phyloP scores from a whole-genome alignment of 345 rosid genomes.

The Salix suchowensis region DNA sequence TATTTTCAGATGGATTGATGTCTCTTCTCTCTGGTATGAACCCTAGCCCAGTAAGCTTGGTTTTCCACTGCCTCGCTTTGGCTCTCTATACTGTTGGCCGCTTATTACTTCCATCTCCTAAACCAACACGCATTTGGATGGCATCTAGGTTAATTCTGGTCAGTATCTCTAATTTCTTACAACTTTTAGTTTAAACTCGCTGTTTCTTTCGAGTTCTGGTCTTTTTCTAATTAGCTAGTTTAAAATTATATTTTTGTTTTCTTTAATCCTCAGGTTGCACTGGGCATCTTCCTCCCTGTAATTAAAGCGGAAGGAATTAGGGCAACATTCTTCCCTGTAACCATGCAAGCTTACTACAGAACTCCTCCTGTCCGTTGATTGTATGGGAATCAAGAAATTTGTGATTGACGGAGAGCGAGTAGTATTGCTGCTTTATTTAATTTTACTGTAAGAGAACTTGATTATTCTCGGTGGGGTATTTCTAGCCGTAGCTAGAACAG shows the following conservation, averaged over 20 bases:
- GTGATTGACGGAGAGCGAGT: too few species aligned
- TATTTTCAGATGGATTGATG: constrained; percentile 37
- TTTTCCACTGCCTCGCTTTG: constrained; percentile 43
- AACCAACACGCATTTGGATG: constrained; percentile 42
- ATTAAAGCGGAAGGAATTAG: constrained; percentile 1
- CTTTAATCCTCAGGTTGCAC: neutral
- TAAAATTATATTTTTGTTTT: neutral
- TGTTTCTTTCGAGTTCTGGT: too few species aligned
- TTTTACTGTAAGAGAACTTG: neutral
- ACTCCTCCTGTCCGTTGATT: neutral
- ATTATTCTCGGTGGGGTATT: too few species aligned
- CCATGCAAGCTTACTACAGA: neutral
- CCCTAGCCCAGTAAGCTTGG: constrained; percentile 40
- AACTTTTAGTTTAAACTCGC: too few species aligned
- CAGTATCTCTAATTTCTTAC: neutral
- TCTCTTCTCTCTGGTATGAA: constrained; percentile 44
- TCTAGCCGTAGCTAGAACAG: too few species aligned
- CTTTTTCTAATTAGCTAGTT: too few species aligned
- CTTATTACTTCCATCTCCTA: constrained; percentile 44
- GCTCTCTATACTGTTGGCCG: constrained; percentile 47
- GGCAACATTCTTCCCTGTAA: neutral
- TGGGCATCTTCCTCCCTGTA: neutral
- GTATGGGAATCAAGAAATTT: too few species aligned
- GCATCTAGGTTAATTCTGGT: constrained; percentile 44
- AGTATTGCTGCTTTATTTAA: neutral